Percentiles rank a stretch among this genome's conserved stretches.
Evolutionary conservation across 768 basidiomycete genomes (phyloP).

Genomic region (Collybia sordida): DNA sequence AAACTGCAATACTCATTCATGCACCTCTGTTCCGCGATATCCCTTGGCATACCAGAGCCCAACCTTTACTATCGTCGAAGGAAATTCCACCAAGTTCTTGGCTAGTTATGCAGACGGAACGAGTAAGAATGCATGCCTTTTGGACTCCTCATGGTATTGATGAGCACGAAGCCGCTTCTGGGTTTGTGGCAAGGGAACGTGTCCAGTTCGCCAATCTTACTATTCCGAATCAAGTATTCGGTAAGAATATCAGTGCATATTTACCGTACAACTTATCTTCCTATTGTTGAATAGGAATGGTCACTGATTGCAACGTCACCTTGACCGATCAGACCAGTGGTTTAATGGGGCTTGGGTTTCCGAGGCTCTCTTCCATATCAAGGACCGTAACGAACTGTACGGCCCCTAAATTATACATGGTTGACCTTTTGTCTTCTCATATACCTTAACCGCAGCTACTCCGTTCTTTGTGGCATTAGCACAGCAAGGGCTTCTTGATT

Average conservation of each 20-base stretch:
- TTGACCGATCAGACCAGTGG: slow-evolving; percentile 68
- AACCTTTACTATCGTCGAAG: slow-evolving; percentile 59
- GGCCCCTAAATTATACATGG: slow-evolving; percentile 10
- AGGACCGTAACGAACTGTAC: slow-evolving; percentile 46
- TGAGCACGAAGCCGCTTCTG: slow-evolving; percentile 50
- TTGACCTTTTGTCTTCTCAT: background rate
- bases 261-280: background rate
- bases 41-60: slow-evolving; percentile 67
- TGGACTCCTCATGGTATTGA: background rate
- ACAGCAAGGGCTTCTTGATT: slow-evolving; percentile 62
- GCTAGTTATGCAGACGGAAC: slow-evolving; percentile 69
- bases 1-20: slow-evolving; percentile 52
- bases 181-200: slow-evolving; percentile 70
- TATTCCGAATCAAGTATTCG: slow-evolving; percentile 62
- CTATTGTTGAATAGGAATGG: slow-evolving; percentile 43
- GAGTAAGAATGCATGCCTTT: slow-evolving; percentile 38
- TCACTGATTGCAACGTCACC: slow-evolving; percentile 61
- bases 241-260: slow-evolving; percentile 27
- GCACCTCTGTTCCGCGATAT: slow-evolving; percentile 64
- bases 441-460: slow-evolving; percentile 43
- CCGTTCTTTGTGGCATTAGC: slow-evolving; percentile 68
- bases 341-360: slow-evolving; percentile 74
- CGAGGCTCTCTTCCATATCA: slow-evolving; percentile 65
- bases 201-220: slow-evolving; percentile 61
- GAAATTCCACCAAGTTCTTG: slow-evolving; percentile 60